Evolutionary conservation across 805 yeast species (phyloP), one percentile per base, ranked within the genome.

Genomic region (Clavispora phyllophila): DNA sequence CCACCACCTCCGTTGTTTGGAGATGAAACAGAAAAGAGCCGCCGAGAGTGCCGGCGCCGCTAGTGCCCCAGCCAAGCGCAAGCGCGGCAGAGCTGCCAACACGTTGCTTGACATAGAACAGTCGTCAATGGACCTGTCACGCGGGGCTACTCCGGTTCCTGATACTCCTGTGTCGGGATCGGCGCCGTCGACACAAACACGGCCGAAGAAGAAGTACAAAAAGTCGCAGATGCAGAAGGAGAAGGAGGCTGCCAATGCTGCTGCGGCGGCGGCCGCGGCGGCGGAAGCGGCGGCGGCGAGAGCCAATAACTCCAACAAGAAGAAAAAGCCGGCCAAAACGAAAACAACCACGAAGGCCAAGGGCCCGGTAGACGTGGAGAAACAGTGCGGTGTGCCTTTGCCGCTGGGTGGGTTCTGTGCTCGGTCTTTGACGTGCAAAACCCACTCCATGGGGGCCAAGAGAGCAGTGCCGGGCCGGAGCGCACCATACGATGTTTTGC

Each of bases 381-480:
- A 79, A 51, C 98, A 93, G 65, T 93, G 99, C 72, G 99, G 99
- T 62, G 98, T 93, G 10, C 85, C 87, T 6, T 68, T 93, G 46
- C 89, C 96, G 0, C 85, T 84, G 50, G 98, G 97, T n/a, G 96
- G 95, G 0, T 84, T 81, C 53, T 93, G 99, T 72, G 97, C 97
- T 4, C 75, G 99, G 39, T 89, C 97, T 0, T 71, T 93, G 46
- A 93, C 99, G 0, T 93, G 99, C 73, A 93, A 93, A 60, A 89
- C 97, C 0, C 99, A 93, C 64, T 87, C 98, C 1, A 90, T 93
- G 96, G 97, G 97, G 26, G 96, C 97, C 22, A 93, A 93, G 57
- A 78, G 99, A 54, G 90, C 96, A 0, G 99, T 93, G 17, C 81
- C 79, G 14, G 99, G 99, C 9, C 76, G 99, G 54, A 82, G 95